Evolutionary conservation across 176 grass and related monocot species (phyloP).

Genomic region (Luzula sylvatica): DNA sequence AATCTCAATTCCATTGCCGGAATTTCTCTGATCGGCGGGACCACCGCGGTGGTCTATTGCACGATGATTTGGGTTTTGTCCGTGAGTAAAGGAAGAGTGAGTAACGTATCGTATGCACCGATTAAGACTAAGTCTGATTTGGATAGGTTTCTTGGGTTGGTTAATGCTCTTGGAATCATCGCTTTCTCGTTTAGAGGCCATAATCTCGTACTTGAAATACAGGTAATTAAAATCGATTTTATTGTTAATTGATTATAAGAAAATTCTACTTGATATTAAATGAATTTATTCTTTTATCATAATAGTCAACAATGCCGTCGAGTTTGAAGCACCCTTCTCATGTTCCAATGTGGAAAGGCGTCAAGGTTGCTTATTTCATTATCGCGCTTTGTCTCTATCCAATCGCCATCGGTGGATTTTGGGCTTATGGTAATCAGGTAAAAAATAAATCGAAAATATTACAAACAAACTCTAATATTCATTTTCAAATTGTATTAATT

Average conservation of each 20-base stretch:
- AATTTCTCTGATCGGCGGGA: conserved; percentile 53
- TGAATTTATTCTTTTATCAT: conserved; percentile 21
- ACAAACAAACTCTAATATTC: no score
- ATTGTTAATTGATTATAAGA: background rate
- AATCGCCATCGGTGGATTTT: conserved; percentile 76
- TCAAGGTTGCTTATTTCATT: conserved; percentile 59
- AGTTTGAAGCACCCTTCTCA: conserved; percentile 77
- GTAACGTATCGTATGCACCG: conserved; percentile 46
- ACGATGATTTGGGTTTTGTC: conserved; percentile 82
- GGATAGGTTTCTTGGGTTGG: conserved; percentile 27
- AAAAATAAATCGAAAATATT: background rate
- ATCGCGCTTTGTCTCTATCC: conserved; percentile 69
- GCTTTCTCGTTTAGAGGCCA: conserved; percentile 92
- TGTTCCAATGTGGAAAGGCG: conserved; percentile 95
- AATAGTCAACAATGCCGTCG: conserved; percentile 92
- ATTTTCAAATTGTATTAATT: no score
- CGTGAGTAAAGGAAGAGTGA: conserved; percentile 53
- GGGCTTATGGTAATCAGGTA: conserved; percentile 85
- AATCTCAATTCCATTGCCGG: conserved; percentile 98
- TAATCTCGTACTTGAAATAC: conserved; percentile 90
- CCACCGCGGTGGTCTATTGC: conserved; percentile 69
- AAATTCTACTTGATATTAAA: background rate
- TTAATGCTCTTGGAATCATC: conserved; percentile 87
- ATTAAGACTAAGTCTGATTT: conserved; percentile 22
- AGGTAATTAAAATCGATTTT: conserved; percentile 24